Evolutionary conservation across 345 rosid genomes (phyloP), one percentile per base, ranked within the genome.

Genomic region (Hibiscus syriacus): DNA sequence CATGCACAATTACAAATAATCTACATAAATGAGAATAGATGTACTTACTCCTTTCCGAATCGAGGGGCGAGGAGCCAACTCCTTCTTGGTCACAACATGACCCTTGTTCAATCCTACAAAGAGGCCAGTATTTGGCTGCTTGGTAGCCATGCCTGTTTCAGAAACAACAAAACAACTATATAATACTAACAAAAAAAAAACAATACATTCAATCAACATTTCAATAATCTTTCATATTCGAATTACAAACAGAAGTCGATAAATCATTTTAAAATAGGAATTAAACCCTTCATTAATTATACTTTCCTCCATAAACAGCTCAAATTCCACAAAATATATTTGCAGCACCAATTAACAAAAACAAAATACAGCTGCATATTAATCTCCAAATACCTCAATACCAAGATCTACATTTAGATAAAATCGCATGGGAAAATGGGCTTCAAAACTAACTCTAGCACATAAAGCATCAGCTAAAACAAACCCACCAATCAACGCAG

Each of bases 21-120:
- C 27, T 10, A 61, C 66, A 38, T 38, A 20, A 39, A 38, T 2
- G 4, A 25, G 26, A 1, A 27, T 17, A 53, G 59, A n/a, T 6
- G 9, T 22, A 60, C 85, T 66, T 78, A 87, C 92, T 57, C 89
- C 92, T 76, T 82, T 87, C n/a, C 87, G 80, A 39, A 70, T 74
- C 7, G 84, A 74, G n/a, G 92, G 89, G 0, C 86, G 85, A 4
- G 84, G 84, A 26, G 82, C 76, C 46, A 75, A 64, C 59, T 87
- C n/a, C 89, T 76, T 81, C 84, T 76, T 83, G 69, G 89, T 85
- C 11, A 83, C 85, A 41, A 87, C 58, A 48, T 87, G 89, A 3
- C 92, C 92, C 60, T 76, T 87, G 80, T 85, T 87, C 70, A 83
- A 66, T 16, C 92, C 92, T 14, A 85, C 90, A 60, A 80, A 83